Conservation (phyloP, 305 asterid genomes). For the Fraxinus ornus region DNA sequence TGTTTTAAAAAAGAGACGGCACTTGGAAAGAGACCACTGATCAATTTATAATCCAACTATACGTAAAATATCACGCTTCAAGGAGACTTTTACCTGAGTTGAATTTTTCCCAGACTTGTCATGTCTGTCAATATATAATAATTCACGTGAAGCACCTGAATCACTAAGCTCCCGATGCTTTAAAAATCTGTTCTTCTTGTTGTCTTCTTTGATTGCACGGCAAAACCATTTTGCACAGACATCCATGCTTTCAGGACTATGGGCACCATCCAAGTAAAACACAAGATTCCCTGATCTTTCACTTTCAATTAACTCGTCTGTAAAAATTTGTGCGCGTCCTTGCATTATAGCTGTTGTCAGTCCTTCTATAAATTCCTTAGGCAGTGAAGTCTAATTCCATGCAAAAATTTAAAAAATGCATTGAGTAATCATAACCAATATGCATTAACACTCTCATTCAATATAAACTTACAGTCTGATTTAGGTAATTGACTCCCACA, state of each 20-base stretch:
- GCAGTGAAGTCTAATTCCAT: slow-evolving; percentile 64
- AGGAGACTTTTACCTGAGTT: slow-evolving; percentile 48
- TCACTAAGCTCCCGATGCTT: slow-evolving; percentile 28
- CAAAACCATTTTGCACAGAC: slow-evolving; percentile 95
- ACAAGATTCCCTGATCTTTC: slow-evolving; percentile 67
- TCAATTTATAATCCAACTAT: neutral
- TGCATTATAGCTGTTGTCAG: slow-evolving; percentile 70
- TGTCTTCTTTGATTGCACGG: slow-evolving; percentile 57
- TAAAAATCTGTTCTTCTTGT: slow-evolving; percentile 28
- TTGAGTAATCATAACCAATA: slow-evolving; percentile 19
- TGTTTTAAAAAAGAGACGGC: neutral
- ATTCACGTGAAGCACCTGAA: slow-evolving; percentile 27
- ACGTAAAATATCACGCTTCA: neutral
- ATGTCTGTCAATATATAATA: slow-evolving; percentile 27
- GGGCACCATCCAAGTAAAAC: slow-evolving; percentile 96
- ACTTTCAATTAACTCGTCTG: slow-evolving; percentile 60
- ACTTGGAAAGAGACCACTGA: neutral
- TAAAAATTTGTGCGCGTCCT: slow-evolving; percentile 94
- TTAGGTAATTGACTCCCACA: slow-evolving; percentile 63
- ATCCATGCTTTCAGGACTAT: slow-evolving; percentile 99
- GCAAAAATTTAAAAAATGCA: neutral
- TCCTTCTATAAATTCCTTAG: slow-evolving; percentile 82
- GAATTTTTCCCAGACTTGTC: slow-evolving; percentile 38
- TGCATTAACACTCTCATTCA: slow-evolving; percentile 1
- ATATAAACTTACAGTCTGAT: slow-evolving; percentile 65